phyloP scores from a whole-genome alignment of 805 yeast genomes.

The Saccharomycopsis fermentans region DNA sequence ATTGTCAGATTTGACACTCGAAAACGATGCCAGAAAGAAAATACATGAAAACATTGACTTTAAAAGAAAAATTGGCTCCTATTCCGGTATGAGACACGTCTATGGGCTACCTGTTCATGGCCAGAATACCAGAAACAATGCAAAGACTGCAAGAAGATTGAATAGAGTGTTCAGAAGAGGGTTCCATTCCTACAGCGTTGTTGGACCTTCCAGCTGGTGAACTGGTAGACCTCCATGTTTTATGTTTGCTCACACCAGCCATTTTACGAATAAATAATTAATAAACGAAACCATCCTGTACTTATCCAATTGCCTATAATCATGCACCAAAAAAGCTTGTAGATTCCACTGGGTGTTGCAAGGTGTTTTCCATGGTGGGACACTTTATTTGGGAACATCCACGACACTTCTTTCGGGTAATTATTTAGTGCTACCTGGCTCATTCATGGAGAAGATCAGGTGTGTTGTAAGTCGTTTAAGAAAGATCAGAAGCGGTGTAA shows the following conservation, averaged over 20 bases:
- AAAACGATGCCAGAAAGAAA: conserved; percentile 65
- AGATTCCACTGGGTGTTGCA: neutral
- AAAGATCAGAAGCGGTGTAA: too few species aligned
- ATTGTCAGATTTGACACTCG: conserved; percentile 71
- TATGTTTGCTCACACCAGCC: too few species aligned
- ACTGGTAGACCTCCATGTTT: too few species aligned
- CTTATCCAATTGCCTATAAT: neutral
- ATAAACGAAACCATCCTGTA: neutral
- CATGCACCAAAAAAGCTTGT: too few species aligned
- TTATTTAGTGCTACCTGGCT: too few species aligned
- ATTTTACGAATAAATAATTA: too few species aligned
- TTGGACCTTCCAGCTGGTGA: neutral
- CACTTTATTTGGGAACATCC: too few species aligned
- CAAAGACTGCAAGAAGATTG: conserved; percentile 78
- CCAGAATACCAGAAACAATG: conserved; percentile 86
- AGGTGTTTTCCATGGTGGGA: too few species aligned
- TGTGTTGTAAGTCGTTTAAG: too few species aligned
- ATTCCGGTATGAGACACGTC: conserved; percentile 84
- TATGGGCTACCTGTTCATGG: conserved; percentile 77
- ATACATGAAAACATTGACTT: conserved; percentile 67
- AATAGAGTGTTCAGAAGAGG: conserved; percentile 64
- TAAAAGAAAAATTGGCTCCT: conserved; percentile 74
- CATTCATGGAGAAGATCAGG: too few species aligned
- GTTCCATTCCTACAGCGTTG: conserved; percentile 16
- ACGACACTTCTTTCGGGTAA: too few species aligned